Evolutionary conservation across 306 rosid genomes (phyloP).

Genomic region (Adenanthera pavonina): DNA sequence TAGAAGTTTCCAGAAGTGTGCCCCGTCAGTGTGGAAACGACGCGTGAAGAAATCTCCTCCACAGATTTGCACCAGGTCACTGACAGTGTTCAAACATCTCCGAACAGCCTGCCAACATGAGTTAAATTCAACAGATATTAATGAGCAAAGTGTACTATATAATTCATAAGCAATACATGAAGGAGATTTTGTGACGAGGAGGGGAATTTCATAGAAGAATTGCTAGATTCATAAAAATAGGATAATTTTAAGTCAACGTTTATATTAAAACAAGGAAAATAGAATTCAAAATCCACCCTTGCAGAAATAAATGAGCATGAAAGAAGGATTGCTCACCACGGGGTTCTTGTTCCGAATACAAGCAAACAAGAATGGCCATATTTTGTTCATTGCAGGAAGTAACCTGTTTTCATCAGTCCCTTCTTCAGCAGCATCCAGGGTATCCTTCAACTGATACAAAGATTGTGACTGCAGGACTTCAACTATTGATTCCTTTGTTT

Average conservation of each 20-base stretch:
- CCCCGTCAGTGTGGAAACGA: constrained; percentile 76
- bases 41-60: constrained; percentile 95
- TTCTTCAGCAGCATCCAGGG: constrained; percentile 63
- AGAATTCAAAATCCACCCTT: constrained; percentile 1
- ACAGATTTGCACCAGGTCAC: constrained; percentile 63
- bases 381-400: constrained; percentile 96
- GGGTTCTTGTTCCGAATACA: constrained; percentile 78
- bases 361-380: constrained; percentile 87
- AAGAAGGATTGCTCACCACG: constrained; percentile 60
- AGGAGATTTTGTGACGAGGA: background rate
- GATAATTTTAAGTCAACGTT: constrained; percentile 9
- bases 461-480: constrained; percentile 61
- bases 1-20: constrained; percentile 83
- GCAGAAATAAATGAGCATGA: constrained; percentile 26
- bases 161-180: constrained; percentile 29
- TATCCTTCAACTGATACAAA: constrained; percentile 69
- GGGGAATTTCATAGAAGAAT: constrained; percentile 20
- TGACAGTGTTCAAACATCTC: constrained; percentile 69
- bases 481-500: constrained; percentile 69
- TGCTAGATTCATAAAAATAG: background rate
- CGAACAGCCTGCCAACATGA: constrained; percentile 61
- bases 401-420: constrained; percentile 83
- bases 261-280: background rate
- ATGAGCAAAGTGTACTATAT: constrained; percentile 3
- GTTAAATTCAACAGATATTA: constrained; percentile 16